Base-by-base conservation (phyloP, 306 rosid genomes). In the Trifolium dubium region DNA sequence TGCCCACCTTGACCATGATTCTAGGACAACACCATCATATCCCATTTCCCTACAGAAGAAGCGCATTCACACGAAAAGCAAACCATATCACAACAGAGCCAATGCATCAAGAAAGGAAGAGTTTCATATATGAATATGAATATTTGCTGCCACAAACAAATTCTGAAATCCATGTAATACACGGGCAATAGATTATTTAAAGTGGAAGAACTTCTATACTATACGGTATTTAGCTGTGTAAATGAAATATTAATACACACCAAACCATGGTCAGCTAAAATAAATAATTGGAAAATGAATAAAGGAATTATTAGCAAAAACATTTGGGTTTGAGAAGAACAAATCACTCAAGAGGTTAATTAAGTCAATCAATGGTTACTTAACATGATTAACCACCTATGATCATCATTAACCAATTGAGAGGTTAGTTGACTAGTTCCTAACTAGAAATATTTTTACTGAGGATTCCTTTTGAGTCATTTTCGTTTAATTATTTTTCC, bases 1-100 rank as follows among this genome's bases (percentile, higher is more conserved):
- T 71, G 89, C 92, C 99, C 97, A 94, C 74, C 95, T 92, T 71
- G 99, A 94, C 99, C 97, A 94, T 62, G 99, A 90, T 85, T 94
- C 99, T 61, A 94, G 82, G 64, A 94, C 96, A 72, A 94, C 74
- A 76, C 99, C 99, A 78, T 89, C 97, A 82, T 92, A 94, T 46
- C 88, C 96, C 97, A 92, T 94, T 74, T 92, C 99, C 89, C 99
- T 90, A 74, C 70, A 65, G 31, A 79, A 64, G 53, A 72, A 67
- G 71, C 71, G 32, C 55, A 39, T 65, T 50, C 58, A 37, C 81
- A 63, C 66, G 64, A 72, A 60, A 18, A 62, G 6, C 18, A 61
- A 69, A 80, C 54, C 66, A 58, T 19, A 75, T 28, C 28, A 72
- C 79, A 61, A 51, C 39, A 19, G 39, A 55, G 23, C 43, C 72